These are phyloP conservation scores for slime mould (Dictyostelium discoideum) DNA, from an alignment of 78 protist genomes.

Conservation along the genomic window DNA sequence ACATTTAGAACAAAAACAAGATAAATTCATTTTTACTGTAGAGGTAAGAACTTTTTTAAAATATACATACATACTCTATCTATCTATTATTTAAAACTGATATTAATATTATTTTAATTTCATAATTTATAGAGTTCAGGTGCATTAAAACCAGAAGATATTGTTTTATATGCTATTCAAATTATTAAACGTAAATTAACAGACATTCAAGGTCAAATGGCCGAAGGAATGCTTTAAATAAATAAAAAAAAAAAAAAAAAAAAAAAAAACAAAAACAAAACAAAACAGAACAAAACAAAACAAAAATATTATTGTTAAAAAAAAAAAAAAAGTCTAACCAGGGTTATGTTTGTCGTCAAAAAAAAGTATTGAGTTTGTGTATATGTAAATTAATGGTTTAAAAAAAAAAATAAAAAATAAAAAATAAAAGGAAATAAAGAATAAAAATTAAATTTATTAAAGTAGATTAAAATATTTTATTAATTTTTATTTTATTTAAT, in stretches of 20 bases:
- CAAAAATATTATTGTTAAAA: no score
- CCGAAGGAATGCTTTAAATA: not conserved
- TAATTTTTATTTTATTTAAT: no score
- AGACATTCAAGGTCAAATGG: conserved; percentile 62
- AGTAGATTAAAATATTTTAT: no score
- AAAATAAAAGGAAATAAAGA: no score
- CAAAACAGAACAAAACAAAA: not conserved
- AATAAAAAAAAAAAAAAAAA: not conserved
- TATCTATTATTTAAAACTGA: no score
- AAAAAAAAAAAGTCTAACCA: no score
- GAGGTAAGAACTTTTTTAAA: not conserved
- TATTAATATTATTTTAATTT: not conserved
- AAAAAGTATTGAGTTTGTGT: not conserved
- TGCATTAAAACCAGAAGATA: conserved; percentile 77
- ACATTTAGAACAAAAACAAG: conserved; percentile 15
- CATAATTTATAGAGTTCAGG: conserved; percentile 65
- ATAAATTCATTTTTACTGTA: conserved; percentile 75
- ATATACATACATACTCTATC: no score
- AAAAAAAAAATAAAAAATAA: no score
- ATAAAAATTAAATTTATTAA: no score
- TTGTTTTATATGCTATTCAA: conserved; percentile 69
- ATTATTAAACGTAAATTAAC: conserved; percentile 73
- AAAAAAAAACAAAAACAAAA: not conserved
- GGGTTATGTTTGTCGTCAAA: no score
- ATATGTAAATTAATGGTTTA: no score